Evolutionary conservation across 371 early-diverging fungal species (phyloP).

Genomic region (Apophysomyces elegans): DNA sequence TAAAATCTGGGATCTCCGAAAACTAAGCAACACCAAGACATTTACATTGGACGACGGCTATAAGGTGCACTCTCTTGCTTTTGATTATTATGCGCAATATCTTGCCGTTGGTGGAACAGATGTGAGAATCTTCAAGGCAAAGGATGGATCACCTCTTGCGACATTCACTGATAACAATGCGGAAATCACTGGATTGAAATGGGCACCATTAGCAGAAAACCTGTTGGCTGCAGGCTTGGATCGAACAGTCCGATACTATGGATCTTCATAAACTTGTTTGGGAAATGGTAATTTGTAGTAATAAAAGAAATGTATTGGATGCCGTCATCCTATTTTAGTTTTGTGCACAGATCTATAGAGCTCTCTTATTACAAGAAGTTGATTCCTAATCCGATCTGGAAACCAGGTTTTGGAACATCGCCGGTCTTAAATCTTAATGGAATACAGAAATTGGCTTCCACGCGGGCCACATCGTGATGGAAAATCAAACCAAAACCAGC

Average conservation of each 20-base stretch:
- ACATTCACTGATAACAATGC: slow-evolving; percentile 59
- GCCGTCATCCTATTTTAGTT: not conserved
- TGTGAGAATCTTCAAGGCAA: slow-evolving; percentile 73
- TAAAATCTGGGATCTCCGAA: slow-evolving; percentile 92
- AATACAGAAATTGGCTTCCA: slow-evolving; percentile 53
- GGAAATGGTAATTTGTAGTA: not conserved
- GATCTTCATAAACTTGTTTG: slow-evolving; percentile 21
- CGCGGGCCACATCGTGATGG: slow-evolving; percentile 71
- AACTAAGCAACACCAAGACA: slow-evolving; percentile 74
- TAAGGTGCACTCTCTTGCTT: slow-evolving; percentile 66
- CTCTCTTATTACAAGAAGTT: slow-evolving; percentile 68
- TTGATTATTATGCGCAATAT: slow-evolving; percentile 85
- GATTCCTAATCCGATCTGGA: slow-evolving; percentile 88
- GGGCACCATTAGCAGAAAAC: slow-evolving; percentile 59
- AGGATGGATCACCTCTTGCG: slow-evolving; percentile 75
- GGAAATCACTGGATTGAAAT: slow-evolving; percentile 68
- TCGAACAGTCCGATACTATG: slow-evolving; percentile 66
- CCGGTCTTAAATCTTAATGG: slow-evolving; percentile 52
- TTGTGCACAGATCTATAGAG: not conserved
- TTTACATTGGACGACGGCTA: slow-evolving; percentile 65
- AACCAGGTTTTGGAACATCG: slow-evolving; percentile 75
- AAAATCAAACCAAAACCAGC: slow-evolving; percentile 83
- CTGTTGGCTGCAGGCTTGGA: slow-evolving; percentile 66
- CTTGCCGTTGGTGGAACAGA: slow-evolving; percentile 78
- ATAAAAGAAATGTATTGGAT: not conserved